Conservation (phyloP, 805 yeast species). For the Priceomyces haplophilus region DNA sequence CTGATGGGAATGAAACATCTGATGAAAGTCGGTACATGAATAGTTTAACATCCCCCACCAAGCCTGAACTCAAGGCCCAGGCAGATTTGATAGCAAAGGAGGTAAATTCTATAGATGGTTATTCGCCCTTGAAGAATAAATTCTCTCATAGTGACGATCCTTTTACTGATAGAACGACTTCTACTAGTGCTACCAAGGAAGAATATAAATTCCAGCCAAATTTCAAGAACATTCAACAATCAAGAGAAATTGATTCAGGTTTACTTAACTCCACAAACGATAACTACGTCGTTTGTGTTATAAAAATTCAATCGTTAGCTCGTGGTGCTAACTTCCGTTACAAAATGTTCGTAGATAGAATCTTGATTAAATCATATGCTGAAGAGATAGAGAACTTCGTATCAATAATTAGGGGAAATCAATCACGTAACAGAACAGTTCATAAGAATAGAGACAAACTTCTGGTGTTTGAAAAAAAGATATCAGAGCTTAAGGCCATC, state of each 20-base stretch:
- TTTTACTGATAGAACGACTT: background rate
- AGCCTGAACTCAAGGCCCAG: conserved; percentile 4
- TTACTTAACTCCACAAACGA: conserved; percentile 11
- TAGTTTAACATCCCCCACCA: conserved; percentile 16
- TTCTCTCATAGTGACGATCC: background rate
- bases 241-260: background rate
- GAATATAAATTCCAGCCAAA: background rate
- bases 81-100: conserved; percentile 1
- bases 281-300: conserved; percentile 27
- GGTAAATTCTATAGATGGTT: background rate
- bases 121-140: background rate
- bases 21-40: conserved; percentile 20
- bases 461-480: conserved; percentile 24
- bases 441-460: conserved; percentile 36
- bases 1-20: conserved; percentile 25
- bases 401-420: conserved; percentile 49
- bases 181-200: background rate
- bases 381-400: conserved; percentile 50
- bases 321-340: conserved; percentile 70
- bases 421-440: conserved; percentile 28
- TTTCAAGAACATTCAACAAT: background rate
- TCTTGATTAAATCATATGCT: conserved; percentile 56
- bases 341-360: conserved; percentile 57
- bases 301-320: conserved; percentile 62
- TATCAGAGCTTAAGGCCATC: conserved; percentile 40